Evolutionary conservation across 495 filamentous ascomycete genomes (phyloP), one percentile per base, ranked within the genome.

Genomic region (Daldinia vernicosa): DNA sequence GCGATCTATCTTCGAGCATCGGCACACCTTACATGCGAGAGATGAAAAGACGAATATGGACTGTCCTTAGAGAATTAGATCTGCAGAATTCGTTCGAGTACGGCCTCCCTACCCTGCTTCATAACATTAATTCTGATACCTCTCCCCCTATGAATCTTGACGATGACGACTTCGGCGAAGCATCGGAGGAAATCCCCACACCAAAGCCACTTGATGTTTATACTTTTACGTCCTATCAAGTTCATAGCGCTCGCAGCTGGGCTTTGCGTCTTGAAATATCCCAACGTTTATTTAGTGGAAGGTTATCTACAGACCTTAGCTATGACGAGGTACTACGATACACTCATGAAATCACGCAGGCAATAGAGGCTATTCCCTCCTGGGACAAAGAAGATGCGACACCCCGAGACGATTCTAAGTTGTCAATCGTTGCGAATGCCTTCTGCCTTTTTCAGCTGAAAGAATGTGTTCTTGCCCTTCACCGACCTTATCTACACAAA

Each of bases 31-130:
- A 88, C 71, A 86, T 85, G 65, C 86, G 86, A 70, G 89, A 91
- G 75, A 88, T 90, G 87, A 83, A 88, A 30, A 77, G 88, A 56
- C 78, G 89, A 24, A 84, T 91, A n/a, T 91, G 89, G 89, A 83
- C 81, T 0, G 89, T 87, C 2, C 86, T 90, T 24, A 76, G 88
- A 65, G 86, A 88, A 74, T 82, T 87, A 47, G 86, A 89, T 55
- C 77, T 90, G 9, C 88, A 90, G 66, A 82, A 88, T 1, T 81
- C 86, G 1, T 80, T 90, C 50, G 87, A 88, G 53, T 81, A 86
- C 27, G 88, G 88, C 4, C 81, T 89, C 73, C 86, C 88, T 0
- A 87, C 75, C 8, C 66, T 83, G 14, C 72, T 82, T 15, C 74
- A 75, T 60, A 74, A 79, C 17, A 70, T 82, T 22, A 74, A 81